Evolutionary conservation across 495 filamentous ascomycete species (phyloP).

Genomic region (Rhypophila decipiens): DNA sequence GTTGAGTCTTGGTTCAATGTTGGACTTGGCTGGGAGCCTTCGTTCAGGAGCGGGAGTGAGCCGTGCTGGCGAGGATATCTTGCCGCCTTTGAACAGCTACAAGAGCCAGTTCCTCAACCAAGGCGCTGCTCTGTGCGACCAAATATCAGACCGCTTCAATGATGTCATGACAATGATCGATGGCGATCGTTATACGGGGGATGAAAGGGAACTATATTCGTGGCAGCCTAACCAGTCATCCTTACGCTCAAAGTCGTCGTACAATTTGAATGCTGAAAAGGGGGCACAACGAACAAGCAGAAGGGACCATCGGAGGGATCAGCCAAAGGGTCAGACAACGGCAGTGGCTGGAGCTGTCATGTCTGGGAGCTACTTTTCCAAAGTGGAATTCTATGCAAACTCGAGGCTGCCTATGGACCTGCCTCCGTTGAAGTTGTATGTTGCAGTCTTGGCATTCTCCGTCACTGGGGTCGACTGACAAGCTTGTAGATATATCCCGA

Average conservation of each 20-base stretch:
- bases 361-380: conserved; percentile 60
- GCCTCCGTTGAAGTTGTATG: conserved; percentile 58
- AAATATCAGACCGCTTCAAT: conserved; percentile 53
- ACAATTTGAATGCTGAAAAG: conserved; percentile 4
- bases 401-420: conserved; percentile 63
- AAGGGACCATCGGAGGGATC: conserved; percentile 17
- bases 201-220: conserved; percentile 53
- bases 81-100: conserved; percentile 29
- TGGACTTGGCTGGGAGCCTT: conserved; percentile 30
- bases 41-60: conserved; percentile 21
- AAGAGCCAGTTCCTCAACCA: conserved; percentile 38
- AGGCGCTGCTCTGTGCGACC: conserved; percentile 46
- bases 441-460: conserved; percentile 3
- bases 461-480: neutral
- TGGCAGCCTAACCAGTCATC: conserved; percentile 30
- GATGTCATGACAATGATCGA: conserved; percentile 64
- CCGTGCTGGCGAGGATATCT: conserved; percentile 28
- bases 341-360: conserved; percentile 34
- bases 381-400: conserved; percentile 72
- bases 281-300: conserved; percentile 19
- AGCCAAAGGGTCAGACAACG: conserved; percentile 27
- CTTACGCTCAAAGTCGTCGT: conserved; percentile 10
- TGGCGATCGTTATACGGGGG: conserved; percentile 53
- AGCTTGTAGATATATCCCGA: conserved; percentile 52
- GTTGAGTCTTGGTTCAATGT: conserved; percentile 30